phyloP scores from a whole-genome alignment of 2,329 filamentous ascomycete genomes.

The Apiospora aurea region DNA sequence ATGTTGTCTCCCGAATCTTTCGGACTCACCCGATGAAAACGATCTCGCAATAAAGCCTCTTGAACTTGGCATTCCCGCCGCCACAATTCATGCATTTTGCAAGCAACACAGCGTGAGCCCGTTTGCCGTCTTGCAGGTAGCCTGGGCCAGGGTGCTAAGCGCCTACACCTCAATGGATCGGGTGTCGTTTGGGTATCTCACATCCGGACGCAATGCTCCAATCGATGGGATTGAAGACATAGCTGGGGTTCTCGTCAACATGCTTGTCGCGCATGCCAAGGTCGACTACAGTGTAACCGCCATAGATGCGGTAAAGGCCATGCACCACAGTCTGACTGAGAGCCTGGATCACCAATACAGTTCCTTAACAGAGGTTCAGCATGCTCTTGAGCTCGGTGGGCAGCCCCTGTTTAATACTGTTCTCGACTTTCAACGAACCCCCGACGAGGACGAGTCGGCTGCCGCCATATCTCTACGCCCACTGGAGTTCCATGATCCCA shows the following conservation, averaged over 20 bases:
- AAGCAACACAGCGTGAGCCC: constrained; percentile 25
- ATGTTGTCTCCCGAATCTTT: constrained; percentile 25
- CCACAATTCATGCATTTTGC: constrained; percentile 21
- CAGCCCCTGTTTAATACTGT: constrained; percentile 27
- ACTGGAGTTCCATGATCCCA: constrained; percentile 26
- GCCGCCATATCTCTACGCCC: background rate
- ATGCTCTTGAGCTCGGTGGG: constrained; percentile 26
- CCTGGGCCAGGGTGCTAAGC: constrained; percentile 50
- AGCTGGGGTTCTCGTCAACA: background rate
- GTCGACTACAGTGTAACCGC: background rate
- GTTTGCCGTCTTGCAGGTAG: constrained; percentile 38
- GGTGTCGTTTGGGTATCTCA: constrained; percentile 49
- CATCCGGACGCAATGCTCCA: constrained; percentile 44
- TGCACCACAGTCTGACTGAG: background rate
- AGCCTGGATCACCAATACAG: constrained; percentile 22
- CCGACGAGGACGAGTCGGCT: background rate
- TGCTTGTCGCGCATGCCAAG: background rate
- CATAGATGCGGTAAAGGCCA: background rate
- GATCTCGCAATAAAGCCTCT: constrained; percentile 5
- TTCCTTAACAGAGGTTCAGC: constrained; percentile 24
- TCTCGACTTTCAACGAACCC: constrained; percentile 25
- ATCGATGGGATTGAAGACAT: background rate
- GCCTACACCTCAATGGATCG: constrained; percentile 46
- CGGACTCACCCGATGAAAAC: background rate
- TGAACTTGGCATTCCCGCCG: constrained; percentile 17